Conservation (phyloP, 2,329 filamentous ascomycete genomes). For the Leptosphaerulina australis region DNA sequence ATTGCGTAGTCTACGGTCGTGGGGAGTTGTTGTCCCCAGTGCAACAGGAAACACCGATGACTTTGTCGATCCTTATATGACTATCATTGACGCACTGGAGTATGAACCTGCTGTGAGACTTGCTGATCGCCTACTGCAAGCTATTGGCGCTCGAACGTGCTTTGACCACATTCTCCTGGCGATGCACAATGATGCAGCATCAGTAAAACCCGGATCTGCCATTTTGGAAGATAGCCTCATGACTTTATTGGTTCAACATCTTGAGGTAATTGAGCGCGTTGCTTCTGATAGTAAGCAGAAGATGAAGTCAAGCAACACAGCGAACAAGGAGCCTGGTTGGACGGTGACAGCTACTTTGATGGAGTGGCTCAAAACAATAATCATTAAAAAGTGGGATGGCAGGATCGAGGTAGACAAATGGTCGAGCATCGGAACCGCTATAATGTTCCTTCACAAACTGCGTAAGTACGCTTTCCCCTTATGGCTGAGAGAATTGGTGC, state of each 20-base stretch:
- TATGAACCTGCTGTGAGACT: conserved; percentile 60
- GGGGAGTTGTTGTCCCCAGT: conserved; percentile 45
- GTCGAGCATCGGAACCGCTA: conserved; percentile 75
- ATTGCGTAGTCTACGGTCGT: conserved; percentile 47
- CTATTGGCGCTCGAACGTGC: conserved; percentile 56
- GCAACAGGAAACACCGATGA: conserved; percentile 27
- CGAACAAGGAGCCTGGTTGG: conserved; percentile 43
- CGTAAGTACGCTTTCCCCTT: conserved; percentile 54
- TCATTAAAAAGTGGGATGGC: conserved; percentile 82
- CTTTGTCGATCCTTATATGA: conserved; percentile 39
- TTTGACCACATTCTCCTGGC: conserved; percentile 56
- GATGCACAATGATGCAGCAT: conserved; percentile 7
- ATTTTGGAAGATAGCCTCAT: conserved; percentile 14
- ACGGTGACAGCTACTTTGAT: conserved; percentile 52
- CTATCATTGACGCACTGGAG: conserved; percentile 54
- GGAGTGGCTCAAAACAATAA: conserved; percentile 75
- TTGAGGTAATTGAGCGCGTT: conserved; percentile 31
- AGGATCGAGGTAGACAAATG: conserved; percentile 71
- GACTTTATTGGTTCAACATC: conserved; percentile 32
- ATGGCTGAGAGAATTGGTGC: too few species aligned
- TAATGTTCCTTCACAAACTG: conserved; percentile 74
- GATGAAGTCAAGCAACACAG: conserved; percentile 20
- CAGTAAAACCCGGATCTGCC: neutral
- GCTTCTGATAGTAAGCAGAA: conserved; percentile 31
- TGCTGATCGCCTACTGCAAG: conserved; percentile 56